These are phyloP conservation scores for Hanseniaspora uvarum DNA, from an alignment of 1,139 yeast genomes.

Conservation along the genomic window DNA sequence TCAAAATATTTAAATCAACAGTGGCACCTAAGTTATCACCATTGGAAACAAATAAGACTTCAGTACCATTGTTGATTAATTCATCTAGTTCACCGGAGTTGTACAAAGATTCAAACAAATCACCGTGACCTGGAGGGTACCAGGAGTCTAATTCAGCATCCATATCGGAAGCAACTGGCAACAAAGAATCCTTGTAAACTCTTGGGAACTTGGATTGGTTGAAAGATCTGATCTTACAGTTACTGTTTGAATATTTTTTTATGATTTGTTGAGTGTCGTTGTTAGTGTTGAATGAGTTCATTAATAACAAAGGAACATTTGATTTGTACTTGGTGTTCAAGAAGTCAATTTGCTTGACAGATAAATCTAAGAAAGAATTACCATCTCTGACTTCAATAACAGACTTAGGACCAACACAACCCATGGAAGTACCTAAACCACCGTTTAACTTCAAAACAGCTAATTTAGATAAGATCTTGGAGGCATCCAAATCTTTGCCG, in stretches of 20 bases:
- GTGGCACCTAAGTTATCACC: constrained; percentile 99
- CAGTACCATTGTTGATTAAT: constrained; percentile 86
- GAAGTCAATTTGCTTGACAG: constrained; percentile 95
- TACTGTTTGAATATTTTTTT: constrained; percentile 93
- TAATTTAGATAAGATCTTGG: constrained; percentile 57
- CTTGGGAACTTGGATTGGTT: constrained; percentile 97
- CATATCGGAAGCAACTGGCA: constrained; percentile 77
- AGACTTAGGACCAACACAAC: constrained; percentile 97
- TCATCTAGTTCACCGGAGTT: constrained; percentile 88
- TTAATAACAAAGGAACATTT: constrained; percentile 88
- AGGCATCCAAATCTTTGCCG: constrained; percentile 31
- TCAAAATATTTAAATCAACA: constrained; percentile 79
- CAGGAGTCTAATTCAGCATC: constrained; percentile 70
- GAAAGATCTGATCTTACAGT: constrained; percentile 89
- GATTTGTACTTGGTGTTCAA: constrained; percentile 83
- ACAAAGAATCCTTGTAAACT: constrained; percentile 81
- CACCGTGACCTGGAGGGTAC: constrained; percentile 99
- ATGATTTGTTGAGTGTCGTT: constrained; percentile 90
- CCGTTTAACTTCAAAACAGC: constrained; percentile 95
- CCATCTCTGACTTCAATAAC: constrained; percentile 98
- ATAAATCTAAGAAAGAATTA: constrained; percentile 85
- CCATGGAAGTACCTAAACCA: constrained; percentile 98
- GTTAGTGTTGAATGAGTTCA: constrained; percentile 98
- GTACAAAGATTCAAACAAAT: constrained; percentile 80
- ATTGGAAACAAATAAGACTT: constrained; percentile 85